phyloP scores from a whole-genome alignment of 495 filamentous ascomycete species.

The Tuber microsphaerosporum region DNA sequence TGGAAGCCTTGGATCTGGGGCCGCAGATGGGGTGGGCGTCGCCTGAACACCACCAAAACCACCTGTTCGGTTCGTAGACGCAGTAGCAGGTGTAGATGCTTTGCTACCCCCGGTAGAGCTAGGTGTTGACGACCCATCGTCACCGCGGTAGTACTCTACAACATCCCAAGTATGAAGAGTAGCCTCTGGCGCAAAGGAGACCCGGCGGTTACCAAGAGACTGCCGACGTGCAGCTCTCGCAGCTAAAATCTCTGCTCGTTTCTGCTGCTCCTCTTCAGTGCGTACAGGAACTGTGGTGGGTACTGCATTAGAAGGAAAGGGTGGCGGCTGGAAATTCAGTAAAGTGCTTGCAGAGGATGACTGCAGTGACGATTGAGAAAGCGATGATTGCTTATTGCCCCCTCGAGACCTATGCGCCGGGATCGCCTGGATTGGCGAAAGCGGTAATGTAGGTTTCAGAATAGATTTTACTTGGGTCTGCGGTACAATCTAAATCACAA shows the following conservation, averaged over 20 bases:
- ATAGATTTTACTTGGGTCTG: constrained; percentile 65
- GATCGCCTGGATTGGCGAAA: constrained; percentile 47
- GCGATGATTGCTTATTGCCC: constrained; percentile 33
- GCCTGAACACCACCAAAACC: constrained; percentile 40
- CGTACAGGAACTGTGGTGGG: constrained; percentile 49
- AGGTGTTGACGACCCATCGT: constrained; percentile 20
- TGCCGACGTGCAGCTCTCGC: constrained; percentile 80
- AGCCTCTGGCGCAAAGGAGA: constrained; percentile 95
- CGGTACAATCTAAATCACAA: constrained; percentile 48
- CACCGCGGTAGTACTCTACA: constrained; percentile 57
- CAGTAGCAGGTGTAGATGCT: constrained; percentile 47
- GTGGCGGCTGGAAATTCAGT: constrained; percentile 44
- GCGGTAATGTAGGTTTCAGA: constrained; percentile 71
- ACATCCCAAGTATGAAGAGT: constrained; percentile 98
- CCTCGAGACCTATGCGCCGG: constrained; percentile 25
- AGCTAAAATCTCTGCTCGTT: constrained; percentile 65
- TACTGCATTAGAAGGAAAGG: constrained; percentile 10
- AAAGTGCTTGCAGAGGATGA: constrained; percentile 17
- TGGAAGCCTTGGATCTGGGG: constrained; percentile 55
- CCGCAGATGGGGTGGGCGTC: constrained; percentile 41
- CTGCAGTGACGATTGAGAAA: constrained; percentile 20
- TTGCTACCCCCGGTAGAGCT: constrained; percentile 44
- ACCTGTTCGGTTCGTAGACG: neutral
- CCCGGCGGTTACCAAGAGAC: constrained; percentile 83
- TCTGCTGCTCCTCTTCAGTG: constrained; percentile 75